phyloP scores from a whole-genome alignment of 306 rosid genomes.

The Cucumis melo region DNA sequence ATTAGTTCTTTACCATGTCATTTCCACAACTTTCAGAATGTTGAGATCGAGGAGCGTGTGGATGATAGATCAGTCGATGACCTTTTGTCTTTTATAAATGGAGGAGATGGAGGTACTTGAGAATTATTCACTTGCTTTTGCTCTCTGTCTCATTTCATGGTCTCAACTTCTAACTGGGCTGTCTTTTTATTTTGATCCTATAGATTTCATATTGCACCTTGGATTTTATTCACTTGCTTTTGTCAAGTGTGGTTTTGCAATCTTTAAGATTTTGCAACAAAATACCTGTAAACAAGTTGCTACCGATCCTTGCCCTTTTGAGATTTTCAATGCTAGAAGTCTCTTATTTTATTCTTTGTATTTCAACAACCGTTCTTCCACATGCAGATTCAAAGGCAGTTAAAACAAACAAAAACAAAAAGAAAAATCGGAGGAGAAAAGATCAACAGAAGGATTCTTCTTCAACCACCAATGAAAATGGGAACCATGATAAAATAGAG shows the following conservation, averaged over 20 bases:
- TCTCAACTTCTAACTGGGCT: background rate
- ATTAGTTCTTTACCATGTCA: background rate
- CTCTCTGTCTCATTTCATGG: background rate
- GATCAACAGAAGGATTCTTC: constrained; percentile 48
- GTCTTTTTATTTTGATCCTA: constrained; percentile 4
- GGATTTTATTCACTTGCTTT: background rate
- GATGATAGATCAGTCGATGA: constrained; percentile 89
- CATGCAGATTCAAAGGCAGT: constrained; percentile 49
- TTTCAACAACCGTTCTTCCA: constrained; percentile 3
- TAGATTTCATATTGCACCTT: constrained; percentile 5
- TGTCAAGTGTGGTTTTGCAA: background rate
- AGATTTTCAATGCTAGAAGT: background rate
- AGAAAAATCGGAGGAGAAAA: constrained; percentile 70
- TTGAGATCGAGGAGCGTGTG: constrained; percentile 56
- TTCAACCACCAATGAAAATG: constrained; percentile 24
- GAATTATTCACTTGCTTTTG: background rate
- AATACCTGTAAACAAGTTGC: background rate
- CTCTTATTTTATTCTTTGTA: constrained; percentile 3
- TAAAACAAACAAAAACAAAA: constrained; percentile 52
- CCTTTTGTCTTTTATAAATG: constrained; percentile 76
- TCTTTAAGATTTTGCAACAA: background rate
- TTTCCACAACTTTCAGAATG: constrained; percentile 38
- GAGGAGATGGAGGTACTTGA: constrained; percentile 47
- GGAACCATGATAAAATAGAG: constrained; percentile 40
- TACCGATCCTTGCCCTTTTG: background rate